phyloP scores from a whole-genome alignment of 1,284 basidiomycete genomes.

The Boletus subluridellus region DNA sequence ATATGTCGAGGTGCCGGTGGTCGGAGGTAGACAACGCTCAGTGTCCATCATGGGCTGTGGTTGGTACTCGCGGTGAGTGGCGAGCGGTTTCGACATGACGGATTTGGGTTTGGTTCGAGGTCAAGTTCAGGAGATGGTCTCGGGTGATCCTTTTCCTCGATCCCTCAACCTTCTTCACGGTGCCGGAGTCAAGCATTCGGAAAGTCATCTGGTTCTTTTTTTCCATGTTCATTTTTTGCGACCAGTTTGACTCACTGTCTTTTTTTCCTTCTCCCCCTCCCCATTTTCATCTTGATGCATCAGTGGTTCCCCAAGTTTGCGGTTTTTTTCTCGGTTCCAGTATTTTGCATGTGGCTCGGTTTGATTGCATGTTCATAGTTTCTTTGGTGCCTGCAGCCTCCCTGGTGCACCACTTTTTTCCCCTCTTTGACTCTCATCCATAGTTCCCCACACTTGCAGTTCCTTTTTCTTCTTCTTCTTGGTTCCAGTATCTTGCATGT shows the following conservation, averaged over 20 bases:
- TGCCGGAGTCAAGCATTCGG: neutral
- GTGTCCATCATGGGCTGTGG: neutral
- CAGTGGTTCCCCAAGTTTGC: neutral
- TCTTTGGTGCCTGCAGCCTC: neutral
- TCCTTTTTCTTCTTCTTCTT: too few relatives aligned
- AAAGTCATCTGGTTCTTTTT: neutral
- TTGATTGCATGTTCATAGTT: neutral
- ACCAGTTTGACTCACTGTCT: neutral
- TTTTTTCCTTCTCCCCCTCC: too few relatives aligned
- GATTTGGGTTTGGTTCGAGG: neutral
- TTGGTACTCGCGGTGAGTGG: neutral
- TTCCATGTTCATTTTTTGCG: neutral
- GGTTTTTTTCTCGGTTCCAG: neutral
- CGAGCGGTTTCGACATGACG: neutral
- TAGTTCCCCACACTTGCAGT: too few relatives aligned
- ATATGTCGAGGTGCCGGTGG: too few relatives aligned
- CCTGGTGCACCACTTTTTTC: neutral
- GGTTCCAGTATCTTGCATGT: too few relatives aligned
- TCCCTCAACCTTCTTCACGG: neutral
- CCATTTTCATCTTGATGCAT: neutral
- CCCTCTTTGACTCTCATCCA: too few relatives aligned
- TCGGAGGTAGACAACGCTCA: too few relatives aligned
- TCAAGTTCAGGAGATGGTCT: neutral
- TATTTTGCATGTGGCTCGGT: neutral
- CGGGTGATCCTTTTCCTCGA: neutral